Conservation (phyloP, 768 basidiomycete species). For the Hirschioporus abietinus region DNA sequence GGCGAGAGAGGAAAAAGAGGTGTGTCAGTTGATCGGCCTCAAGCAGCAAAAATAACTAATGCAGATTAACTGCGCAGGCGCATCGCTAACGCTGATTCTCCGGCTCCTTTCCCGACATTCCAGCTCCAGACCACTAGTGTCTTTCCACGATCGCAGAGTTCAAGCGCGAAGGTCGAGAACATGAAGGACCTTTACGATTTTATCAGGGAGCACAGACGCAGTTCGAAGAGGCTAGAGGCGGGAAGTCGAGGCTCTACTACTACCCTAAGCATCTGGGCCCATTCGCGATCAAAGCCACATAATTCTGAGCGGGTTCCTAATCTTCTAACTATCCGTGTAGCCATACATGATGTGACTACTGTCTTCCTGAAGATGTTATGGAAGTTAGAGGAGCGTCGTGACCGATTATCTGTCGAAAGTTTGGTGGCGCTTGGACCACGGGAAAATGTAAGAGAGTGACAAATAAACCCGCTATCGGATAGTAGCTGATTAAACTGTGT, state of each 20-base stretch:
- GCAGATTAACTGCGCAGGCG: slow-evolving; percentile 2
- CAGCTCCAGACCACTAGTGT: slow-evolving; percentile 13
- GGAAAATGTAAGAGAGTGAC: slow-evolving; percentile 48
- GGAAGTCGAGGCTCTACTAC: not conserved
- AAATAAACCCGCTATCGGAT: not conserved
- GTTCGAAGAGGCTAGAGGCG: not conserved
- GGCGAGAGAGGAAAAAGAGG: slow-evolving; percentile 57
- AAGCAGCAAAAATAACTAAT: not conserved
- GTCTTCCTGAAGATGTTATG: slow-evolving; percentile 55
- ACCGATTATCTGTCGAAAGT: slow-evolving; percentile 49
- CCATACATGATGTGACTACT: slow-evolving; percentile 58
- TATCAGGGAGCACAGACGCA: not conserved
- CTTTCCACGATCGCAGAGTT: slow-evolving; percentile 29
- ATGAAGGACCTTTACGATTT: slow-evolving; percentile 52
- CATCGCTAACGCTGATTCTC: not conserved
- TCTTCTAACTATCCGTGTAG: slow-evolving; percentile 49
- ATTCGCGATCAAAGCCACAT: not conserved
- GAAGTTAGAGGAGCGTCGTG: slow-evolving; percentile 23
- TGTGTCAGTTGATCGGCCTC: slow-evolving; percentile 24
- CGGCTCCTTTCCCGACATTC: slow-evolving; percentile 2
- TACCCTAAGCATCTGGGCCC: not conserved
- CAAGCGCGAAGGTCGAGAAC: slow-evolving; percentile 40
- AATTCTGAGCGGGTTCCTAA: slow-evolving; percentile 7
- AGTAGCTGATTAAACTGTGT: not conserved
- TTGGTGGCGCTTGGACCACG: slow-evolving; percentile 69